These are phyloP conservation scores for Punica granatum DNA, from an alignment of 345 rosid species.

Conservation along the genomic window DNA sequence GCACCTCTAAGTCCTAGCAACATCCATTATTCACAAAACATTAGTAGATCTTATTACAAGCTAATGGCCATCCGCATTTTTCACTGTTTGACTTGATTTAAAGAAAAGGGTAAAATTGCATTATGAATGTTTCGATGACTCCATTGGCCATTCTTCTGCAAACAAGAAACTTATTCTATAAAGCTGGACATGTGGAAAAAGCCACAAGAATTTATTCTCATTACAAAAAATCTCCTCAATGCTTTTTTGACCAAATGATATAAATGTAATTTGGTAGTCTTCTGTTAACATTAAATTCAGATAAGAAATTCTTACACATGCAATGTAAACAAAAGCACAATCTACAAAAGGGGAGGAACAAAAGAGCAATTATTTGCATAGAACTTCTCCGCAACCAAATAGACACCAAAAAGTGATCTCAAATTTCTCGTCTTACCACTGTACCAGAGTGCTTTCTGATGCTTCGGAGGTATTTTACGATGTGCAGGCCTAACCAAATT, in stretches of 20 bases:
- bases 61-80: not conserved
- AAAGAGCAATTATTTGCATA: not conserved
- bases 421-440: constrained; percentile 60
- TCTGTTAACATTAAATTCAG: not conserved
- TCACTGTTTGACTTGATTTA: not conserved
- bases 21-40: constrained; percentile 16
- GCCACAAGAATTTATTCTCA: not conserved
- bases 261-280: not conserved
- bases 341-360: not conserved
- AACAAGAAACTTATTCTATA: not conserved
- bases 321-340: not conserved
- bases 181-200: not conserved
- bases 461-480: constrained; percentile 71
- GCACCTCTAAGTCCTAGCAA: constrained; percentile 90
- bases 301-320: not conserved
- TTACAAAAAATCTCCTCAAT: not conserved
- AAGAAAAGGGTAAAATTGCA: not conserved
- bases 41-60: constrained; percentile 1
- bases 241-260: not conserved
- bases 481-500: constrained; percentile 77
- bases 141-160: not conserved
- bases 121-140: not conserved
- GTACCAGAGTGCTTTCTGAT: constrained; percentile 99
- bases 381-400: not conserved
- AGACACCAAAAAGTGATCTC: not conserved